Evolutionary conservation across 2,329 filamentous ascomycete genomes (phyloP).

Genomic region (Fusarium ambrosium): DNA sequence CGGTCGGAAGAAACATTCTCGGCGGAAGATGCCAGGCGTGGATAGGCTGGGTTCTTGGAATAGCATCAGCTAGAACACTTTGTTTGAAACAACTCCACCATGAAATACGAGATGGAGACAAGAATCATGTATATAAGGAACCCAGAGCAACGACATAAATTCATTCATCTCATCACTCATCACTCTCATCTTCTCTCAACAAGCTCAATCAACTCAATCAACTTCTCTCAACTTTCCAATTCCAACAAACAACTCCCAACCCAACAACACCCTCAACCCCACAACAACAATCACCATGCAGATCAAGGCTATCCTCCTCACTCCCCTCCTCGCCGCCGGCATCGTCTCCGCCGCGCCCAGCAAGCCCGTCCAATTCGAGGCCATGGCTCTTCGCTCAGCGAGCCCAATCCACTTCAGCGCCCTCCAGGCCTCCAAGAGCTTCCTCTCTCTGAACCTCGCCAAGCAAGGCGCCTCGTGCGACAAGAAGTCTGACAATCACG

Average conservation of each 20-base stretch:
- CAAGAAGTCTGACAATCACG: slow-evolving; percentile 53
- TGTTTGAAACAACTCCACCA: background rate
- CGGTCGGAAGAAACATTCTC: background rate
- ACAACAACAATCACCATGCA: slow-evolving; percentile 34
- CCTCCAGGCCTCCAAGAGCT: slow-evolving; percentile 59
- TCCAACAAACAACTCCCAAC: background rate
- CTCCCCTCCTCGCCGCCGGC: slow-evolving; percentile 36
- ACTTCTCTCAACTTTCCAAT: background rate
- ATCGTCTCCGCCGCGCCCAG: slow-evolving; percentile 39
- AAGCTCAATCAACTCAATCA: background rate
- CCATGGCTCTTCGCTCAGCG: slow-evolving; percentile 64
- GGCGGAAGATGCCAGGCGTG: background rate
- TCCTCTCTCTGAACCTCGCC: slow-evolving; percentile 59
- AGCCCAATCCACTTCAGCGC: slow-evolving; percentile 61
- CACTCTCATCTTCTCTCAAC: slow-evolving; percentile 4
- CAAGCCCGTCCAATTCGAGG: slow-evolving; percentile 56
- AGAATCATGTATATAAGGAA: background rate
- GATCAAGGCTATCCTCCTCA: slow-evolving; percentile 28
- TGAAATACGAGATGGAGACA: background rate
- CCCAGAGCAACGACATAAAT: background rate
- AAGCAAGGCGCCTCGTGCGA: slow-evolving; percentile 64
- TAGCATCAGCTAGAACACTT: background rate
- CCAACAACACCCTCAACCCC: background rate
- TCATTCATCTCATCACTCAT: background rate
- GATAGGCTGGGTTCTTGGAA: background rate